Base-by-base conservation (phyloP, 305 asterid species). In the Withania somnifera region DNA sequence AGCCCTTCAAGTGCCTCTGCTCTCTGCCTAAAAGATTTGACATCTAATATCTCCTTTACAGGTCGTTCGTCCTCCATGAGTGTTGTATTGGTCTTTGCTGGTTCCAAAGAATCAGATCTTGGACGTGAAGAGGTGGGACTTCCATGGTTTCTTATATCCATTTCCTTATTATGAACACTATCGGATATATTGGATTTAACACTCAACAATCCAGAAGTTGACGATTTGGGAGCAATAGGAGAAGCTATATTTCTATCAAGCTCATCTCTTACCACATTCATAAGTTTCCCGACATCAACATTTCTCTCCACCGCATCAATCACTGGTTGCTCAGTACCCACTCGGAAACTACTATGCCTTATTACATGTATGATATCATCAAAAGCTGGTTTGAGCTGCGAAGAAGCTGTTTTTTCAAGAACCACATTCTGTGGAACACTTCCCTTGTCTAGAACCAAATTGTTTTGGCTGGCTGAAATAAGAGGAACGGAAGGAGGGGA, bases 1-100 rank as follows among this genome's bases (percentile, higher is more conserved):
- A 97, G 89, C 75, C 97, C 99, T 91, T 97, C 98, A 17, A 97
- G 97, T 75, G 99, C 99, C 64, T 95, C 98, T 32, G 98, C 98
- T 83, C 98, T 92, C 83, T 97, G 99, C 71, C 93, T 88, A 86
- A 87, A 89, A 38, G 99, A 97, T 84, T 88, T 91, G 30, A 93
- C 91, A 57, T 97, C 97, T 87, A 93, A 83, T 22, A 81, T 84
- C 87, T 93, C 98, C 87, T 91, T 93, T 17, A 83, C 88, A 11
- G 92, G 87, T 54, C 85, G 85, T 83, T 84, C 91, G 80, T 87
- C 93, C 79, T 83, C 92, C 17, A 77, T 85, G 7, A 82, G 38
- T 36, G 88, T 56, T n/a, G 87, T 30, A 45, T 42, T 83, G 6
- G 58, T 79, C 79, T 88, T 88, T 54, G 66, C 83, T 42, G 85